Evolutionary conservation across 192 early-diverging fungal species (phyloP), one percentile per base, ranked within the genome.

Genomic region (Entophlyctis luteolus): DNA sequence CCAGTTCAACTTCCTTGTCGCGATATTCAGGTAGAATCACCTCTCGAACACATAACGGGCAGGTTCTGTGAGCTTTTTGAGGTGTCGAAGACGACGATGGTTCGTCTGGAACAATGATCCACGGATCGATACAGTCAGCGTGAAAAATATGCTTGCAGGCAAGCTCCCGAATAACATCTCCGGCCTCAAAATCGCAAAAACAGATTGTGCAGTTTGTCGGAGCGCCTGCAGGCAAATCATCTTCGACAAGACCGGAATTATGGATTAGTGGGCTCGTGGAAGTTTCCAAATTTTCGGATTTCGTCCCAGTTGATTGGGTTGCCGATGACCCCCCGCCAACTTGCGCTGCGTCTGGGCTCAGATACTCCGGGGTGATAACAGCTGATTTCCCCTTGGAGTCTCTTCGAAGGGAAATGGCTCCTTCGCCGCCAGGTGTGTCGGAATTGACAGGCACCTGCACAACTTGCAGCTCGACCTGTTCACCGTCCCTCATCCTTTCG

Each of bases 71-170:
- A 8, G 56, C 63, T 55, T 66, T 66, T 3, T 45, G 48, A 34
- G 62, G 48, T 42, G 58, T 4, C 14, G 14, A 12, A 14, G 31
- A 6, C 18, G 16, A 35, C 34, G 62, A 22, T 20, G 57, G 4
- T n/a, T 35, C 29, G 14, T n/a, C 57, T 39, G 22, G 55, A 32
- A 56, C 32, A 29, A 79, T 38, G 25, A 82, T 65, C 74, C 77
- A 83, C 22, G 67, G 77, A 56, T 89, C 89, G 37, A 90, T 75
- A 62, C 89, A 90, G 6, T 75, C 75, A 10, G 57, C 58, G 67
- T 90, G 89, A 67, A 82, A 90, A 29, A 72, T 72, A 59, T 90
- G 89, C 6, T 60, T 67, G 56, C 89, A 90, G 27, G 77, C 48
- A 5, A 90, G 77, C 20, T 81, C 77, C 5, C 89, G 80, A 29